These are phyloP conservation scores for Cryptosporidium ubiquitum DNA, from an alignment of 169 alveolate species.

Conservation along the genomic window DNA sequence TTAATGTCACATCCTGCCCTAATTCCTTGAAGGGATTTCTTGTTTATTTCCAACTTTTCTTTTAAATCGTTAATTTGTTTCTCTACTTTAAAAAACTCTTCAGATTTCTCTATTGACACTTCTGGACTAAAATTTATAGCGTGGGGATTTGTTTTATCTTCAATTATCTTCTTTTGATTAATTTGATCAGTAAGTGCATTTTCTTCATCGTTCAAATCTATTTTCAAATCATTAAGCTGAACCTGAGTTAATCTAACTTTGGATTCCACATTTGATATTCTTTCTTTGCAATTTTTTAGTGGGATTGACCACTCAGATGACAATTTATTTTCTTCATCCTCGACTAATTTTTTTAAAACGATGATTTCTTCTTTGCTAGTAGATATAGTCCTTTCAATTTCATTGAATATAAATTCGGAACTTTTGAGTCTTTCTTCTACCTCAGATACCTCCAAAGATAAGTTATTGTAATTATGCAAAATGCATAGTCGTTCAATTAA, in stretches of 20 bases:
- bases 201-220: constrained; percentile 50
- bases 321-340: constrained; percentile 52
- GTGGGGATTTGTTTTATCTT: neutral
- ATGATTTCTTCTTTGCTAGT: neutral
- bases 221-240: constrained; percentile 37
- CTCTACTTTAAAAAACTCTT: constrained; percentile 65
- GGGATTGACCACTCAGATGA: constrained; percentile 62
- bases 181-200: neutral
- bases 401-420: constrained; percentile 76
- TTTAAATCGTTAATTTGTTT: constrained; percentile 29
- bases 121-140: constrained; percentile 73
- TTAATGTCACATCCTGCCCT: constrained; percentile 65
- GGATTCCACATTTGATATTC: constrained; percentile 40
- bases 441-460: constrained; percentile 64
- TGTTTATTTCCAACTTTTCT: constrained; percentile 7
- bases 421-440: constrained; percentile 78
- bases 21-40: constrained; percentile 42
- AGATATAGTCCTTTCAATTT: constrained; percentile 74
- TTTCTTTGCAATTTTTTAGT: constrained; percentile 36
- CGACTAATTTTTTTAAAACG: constrained; percentile 16
- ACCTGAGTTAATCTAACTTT: constrained; percentile 54
- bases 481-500: constrained; percentile 47
- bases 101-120: constrained; percentile 69
- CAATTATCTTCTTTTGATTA: constrained; percentile 4
- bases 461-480: constrained; percentile 73